phyloP scores from a whole-genome alignment of 2,329 filamentous ascomycete genomes.

The Bipolaris victoriae region DNA sequence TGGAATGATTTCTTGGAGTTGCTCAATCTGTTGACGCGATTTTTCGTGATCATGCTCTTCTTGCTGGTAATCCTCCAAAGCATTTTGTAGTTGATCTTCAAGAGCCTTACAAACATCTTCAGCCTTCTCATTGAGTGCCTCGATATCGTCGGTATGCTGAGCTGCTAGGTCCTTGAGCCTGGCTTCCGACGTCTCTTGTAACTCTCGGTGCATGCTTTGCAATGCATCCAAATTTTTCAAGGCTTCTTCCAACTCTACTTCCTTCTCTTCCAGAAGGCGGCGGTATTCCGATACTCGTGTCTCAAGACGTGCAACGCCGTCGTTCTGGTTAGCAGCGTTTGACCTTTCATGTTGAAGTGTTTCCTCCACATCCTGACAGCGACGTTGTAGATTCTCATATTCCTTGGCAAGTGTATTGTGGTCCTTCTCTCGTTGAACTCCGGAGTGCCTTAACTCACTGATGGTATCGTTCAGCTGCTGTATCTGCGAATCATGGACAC shows the following conservation, averaged over 20 bases:
- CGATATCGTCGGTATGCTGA: constrained; percentile 25
- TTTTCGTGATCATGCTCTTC: constrained; percentile 21
- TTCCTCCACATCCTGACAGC: constrained; percentile 28
- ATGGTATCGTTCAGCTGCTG: constrained; percentile 19
- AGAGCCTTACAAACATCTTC: constrained; percentile 24
- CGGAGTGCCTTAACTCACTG: constrained; percentile 9
- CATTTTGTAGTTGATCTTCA: constrained; percentile 25
- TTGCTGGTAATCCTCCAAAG: constrained; percentile 9
- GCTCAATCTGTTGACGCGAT: constrained; percentile 22
- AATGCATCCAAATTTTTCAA: constrained; percentile 25
- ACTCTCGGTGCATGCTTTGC: constrained; percentile 27
- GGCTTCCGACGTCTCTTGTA: constrained; percentile 27
- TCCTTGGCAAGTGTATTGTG: constrained; percentile 16
- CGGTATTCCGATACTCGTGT: constrained; percentile 26
- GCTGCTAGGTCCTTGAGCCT: constrained; percentile 22
- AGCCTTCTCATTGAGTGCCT: constrained; percentile 20
- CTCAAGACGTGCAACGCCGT: constrained; percentile 33
- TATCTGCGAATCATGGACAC: constrained; percentile 9
- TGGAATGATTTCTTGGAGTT: constrained; percentile 24
- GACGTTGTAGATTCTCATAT: constrained; percentile 45
- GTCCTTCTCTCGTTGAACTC: constrained; percentile 20
- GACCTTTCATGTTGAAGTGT: constrained; percentile 31
- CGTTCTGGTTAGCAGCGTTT: constrained; percentile 15
- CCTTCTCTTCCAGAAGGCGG: constrained; percentile 23
- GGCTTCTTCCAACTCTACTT: constrained; percentile 25